Base-by-base conservation (phyloP, 202 grass and related monocot genomes). In the Cymbopogon flexuosus region DNA sequence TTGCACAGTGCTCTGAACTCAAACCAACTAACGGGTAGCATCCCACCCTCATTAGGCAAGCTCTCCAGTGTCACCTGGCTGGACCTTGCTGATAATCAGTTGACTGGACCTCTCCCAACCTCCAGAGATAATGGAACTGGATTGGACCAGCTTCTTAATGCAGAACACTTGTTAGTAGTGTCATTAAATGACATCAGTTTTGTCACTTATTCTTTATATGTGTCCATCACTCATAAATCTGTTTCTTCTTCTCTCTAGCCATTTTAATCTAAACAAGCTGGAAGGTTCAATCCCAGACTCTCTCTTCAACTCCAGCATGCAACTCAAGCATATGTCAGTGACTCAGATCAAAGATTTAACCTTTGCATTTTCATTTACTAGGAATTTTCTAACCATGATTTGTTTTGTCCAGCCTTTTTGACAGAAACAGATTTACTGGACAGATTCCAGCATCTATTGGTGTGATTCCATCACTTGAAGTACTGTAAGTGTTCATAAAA, bases 161-260 rank as follows among this genome's bases (percentile, higher is more conserved):
- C 89, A 43, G 0, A 78, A 15, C 94, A 97, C 75, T 97, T 94
- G 94, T 97, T 37, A 88, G 89, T 85, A 87, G 83, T 83, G 6
- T 30, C 61, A 61, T 47, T 18, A 77, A 72, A 61, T 27, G 36
- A 41, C 10, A 66, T 37, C 2, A 62, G 6, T 74, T 49, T 51
- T 82, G 9, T 67, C 81, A 5, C 43, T 80, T 27, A 70, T 59
- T 65, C 7, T 4, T 52, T 79, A 10, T 35, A 16, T 30, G 10
- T 59, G 57, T 36, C 4, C 42, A 62, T 42, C 35, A 78, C 69
- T 82, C 51, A 84, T 47, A 27, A 64, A n/a, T 82, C 30, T 65
- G 6, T 72, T 56, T 34, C 33, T 68, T 77, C 4, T 85, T 7
- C 72, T 16, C 57, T 80, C 16, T 72, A 97, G 94, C 63, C 91